These are phyloP conservation scores for Typha latifolia DNA, from an alignment of 176 grass and related monocot genomes.

Conservation along the genomic window DNA sequence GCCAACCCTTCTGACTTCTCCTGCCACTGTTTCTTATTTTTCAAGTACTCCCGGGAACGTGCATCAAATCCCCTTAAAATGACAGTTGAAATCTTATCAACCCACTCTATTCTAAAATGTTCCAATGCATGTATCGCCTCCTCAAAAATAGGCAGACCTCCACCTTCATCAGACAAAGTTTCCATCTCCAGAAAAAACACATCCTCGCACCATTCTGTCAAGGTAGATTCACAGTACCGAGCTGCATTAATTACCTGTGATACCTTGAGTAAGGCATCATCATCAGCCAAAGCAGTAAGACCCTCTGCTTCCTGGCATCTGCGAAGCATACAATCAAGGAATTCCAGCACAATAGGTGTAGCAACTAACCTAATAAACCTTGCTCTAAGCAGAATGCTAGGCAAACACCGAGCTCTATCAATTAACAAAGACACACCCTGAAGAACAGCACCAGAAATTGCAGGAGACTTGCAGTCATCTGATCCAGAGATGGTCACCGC, in stretches of 20 bases:
- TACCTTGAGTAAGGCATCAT: constrained; percentile 62
- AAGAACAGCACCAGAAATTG: constrained; percentile 33
- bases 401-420: constrained; percentile 55
- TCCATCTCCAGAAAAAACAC: constrained; percentile 97
- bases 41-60: constrained; percentile 58
- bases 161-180: constrained; percentile 21
- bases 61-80: constrained; percentile 81
- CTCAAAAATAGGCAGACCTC: constrained; percentile 43
- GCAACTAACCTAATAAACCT: constrained; percentile 58
- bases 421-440: constrained; percentile 65
- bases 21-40: constrained; percentile 78
- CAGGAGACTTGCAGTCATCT: constrained; percentile 68
- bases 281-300: constrained; percentile 84
- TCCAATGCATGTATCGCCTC: constrained; percentile 46
- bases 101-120: constrained; percentile 74
- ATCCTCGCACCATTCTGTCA: constrained; percentile 83
- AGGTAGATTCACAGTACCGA: constrained; percentile 37
- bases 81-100: constrained; percentile 63
- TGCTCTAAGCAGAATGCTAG: constrained; percentile 59
- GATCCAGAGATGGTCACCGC: constrained; percentile 39
- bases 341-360: constrained; percentile 50
- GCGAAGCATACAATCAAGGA: constrained; percentile 56
- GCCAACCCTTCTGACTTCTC: constrained; percentile 48
- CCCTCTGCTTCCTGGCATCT: constrained; percentile 97
- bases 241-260: constrained; percentile 74